These are phyloP conservation scores for Coemansia biformis DNA, from an alignment of 192 early-diverging fungal species.

Conservation along the genomic window DNA sequence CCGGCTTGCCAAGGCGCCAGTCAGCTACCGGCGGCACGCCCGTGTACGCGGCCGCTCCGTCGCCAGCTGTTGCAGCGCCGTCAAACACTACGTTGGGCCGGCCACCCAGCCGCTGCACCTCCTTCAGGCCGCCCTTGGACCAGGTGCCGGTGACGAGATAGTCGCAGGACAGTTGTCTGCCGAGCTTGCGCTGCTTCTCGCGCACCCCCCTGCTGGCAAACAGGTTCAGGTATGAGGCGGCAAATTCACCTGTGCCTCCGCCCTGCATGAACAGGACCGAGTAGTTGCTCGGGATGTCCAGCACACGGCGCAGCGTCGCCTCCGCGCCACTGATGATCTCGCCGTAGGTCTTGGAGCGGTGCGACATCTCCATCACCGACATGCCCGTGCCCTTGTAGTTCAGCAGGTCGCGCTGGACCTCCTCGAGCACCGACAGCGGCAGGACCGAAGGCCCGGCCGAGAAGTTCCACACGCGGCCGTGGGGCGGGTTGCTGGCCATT, in stretches of 20 bases:
- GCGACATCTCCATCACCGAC: slow-evolving; percentile 94
- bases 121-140: slow-evolving; percentile 81
- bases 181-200: slow-evolving; percentile 42
- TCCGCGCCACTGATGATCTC: slow-evolving; percentile 70
- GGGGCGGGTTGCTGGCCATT: slow-evolving; percentile 3
- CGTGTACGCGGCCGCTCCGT: slow-evolving; percentile 53
- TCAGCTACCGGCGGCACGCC: slow-evolving; percentile 54
- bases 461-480: slow-evolving; percentile 65
- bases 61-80: too few relatives aligned
- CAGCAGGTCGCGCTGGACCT: slow-evolving; percentile 77
- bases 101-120: slow-evolving; percentile 77
- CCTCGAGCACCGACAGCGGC: slow-evolving; percentile 72
- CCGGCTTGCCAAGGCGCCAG: slow-evolving; percentile 64
- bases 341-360: slow-evolving; percentile 82
- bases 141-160: slow-evolving; percentile 90
- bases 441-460: slow-evolving; percentile 90
- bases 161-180: slow-evolving; percentile 61
- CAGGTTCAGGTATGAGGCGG: slow-evolving; percentile 84
- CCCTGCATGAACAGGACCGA: slow-evolving; percentile 92
- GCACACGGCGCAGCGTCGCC: slow-evolving; percentile 59
- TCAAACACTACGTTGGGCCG: slow-evolving; percentile 73
- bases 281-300: slow-evolving; percentile 87
- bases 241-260: slow-evolving; percentile 90
- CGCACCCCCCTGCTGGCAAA: slow-evolving; percentile 55
- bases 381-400: slow-evolving; percentile 78